Evolutionary conservation across 139 green algal genomes (phyloP).

Genomic region (Raphidocelis subcapitata): DNA sequence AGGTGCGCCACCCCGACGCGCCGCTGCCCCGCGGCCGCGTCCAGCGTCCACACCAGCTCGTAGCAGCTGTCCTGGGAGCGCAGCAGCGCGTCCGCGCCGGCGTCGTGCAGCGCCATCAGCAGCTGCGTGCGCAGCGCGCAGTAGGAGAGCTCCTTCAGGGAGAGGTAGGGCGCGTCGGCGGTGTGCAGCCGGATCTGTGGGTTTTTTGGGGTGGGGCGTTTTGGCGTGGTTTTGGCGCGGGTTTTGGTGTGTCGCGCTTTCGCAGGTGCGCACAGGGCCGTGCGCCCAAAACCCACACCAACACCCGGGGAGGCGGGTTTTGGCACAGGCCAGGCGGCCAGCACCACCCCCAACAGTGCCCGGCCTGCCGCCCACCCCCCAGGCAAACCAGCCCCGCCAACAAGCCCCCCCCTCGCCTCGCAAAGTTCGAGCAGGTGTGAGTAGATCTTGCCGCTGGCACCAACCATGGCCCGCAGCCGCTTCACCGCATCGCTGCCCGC

Average conservation of each 20-base stretch:
- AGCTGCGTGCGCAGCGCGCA: slow-evolving; percentile 72
- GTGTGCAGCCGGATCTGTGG: neutral
- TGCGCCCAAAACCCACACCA: too few relatives aligned
- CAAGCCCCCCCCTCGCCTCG: slow-evolving; percentile 6
- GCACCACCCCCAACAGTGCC: too few relatives aligned
- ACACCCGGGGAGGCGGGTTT: too few relatives aligned
- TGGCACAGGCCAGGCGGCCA: too few relatives aligned
- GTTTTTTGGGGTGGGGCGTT: too few relatives aligned
- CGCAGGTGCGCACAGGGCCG: too few relatives aligned
- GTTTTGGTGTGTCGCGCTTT: too few relatives aligned
- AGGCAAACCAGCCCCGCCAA: neutral
- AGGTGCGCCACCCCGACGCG: slow-evolving; percentile 8
- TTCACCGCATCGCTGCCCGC: slow-evolving; percentile 17
- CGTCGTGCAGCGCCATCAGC: slow-evolving; percentile 83
- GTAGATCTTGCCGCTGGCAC: slow-evolving; percentile 64
- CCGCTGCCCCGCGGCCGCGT: slow-evolving; percentile 48
- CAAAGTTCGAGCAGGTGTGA: slow-evolving; percentile 33
- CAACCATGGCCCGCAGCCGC: slow-evolving; percentile 51
- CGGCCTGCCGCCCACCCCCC: too few relatives aligned
- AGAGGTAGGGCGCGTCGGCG: neutral
- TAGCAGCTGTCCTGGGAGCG: slow-evolving; percentile 38
- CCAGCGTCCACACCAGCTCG: slow-evolving; percentile 73
- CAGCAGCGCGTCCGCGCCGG: slow-evolving; percentile 14
- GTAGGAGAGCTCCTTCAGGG: slow-evolving; percentile 51
- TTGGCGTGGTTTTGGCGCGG: too few relatives aligned